These are phyloP conservation scores for Prunus campanulata DNA, from an alignment of 306 rosid species.

Conservation along the genomic window DNA sequence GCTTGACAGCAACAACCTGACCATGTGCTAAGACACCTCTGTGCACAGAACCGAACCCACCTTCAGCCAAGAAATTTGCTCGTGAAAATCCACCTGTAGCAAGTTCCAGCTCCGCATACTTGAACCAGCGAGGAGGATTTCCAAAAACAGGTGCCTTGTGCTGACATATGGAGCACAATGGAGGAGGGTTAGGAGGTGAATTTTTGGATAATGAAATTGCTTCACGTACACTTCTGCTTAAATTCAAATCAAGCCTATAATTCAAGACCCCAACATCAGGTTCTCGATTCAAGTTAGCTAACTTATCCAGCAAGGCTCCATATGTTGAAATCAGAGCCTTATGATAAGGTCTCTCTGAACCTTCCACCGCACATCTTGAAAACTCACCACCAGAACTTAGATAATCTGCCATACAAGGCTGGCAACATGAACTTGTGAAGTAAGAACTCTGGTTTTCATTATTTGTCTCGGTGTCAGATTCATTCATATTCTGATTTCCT, in stretches of 20 bases:
- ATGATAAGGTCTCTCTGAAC: constrained; percentile 33
- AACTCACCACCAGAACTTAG: constrained; percentile 44
- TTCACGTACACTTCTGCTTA: constrained; percentile 76
- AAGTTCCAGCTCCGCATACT: constrained; percentile 69
- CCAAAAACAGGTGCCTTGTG: constrained; percentile 95
- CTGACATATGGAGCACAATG: constrained; percentile 90
- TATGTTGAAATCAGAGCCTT: constrained; percentile 45
- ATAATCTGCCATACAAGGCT: constrained; percentile 65
- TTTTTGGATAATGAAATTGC: constrained; percentile 56
- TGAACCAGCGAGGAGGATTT: constrained; percentile 93
- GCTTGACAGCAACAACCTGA: constrained; percentile 87
- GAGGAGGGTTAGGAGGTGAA: constrained; percentile 80
- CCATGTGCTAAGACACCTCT: constrained; percentile 76
- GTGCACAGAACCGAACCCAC: constrained; percentile 95
- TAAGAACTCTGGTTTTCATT: constrained; percentile 59
- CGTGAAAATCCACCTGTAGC: constrained; percentile 87
- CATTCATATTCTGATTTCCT: constrained; percentile 42
- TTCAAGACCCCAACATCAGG: constrained; percentile 45
- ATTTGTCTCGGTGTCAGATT: constrained; percentile 58
- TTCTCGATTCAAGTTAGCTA: constrained; percentile 51
- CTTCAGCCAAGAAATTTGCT: constrained; percentile 93
- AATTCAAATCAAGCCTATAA: constrained; percentile 56
- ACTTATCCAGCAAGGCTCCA: constrained; percentile 56
- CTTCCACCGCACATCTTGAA: constrained; percentile 37
- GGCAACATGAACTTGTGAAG: constrained; percentile 55